A percentile compares a stretch with the other conserved stretches of the same genome.
These are phyloP conservation scores for Ajuga reptans DNA, from an alignment of 305 asterid species.

Conservation along the genomic window DNA sequence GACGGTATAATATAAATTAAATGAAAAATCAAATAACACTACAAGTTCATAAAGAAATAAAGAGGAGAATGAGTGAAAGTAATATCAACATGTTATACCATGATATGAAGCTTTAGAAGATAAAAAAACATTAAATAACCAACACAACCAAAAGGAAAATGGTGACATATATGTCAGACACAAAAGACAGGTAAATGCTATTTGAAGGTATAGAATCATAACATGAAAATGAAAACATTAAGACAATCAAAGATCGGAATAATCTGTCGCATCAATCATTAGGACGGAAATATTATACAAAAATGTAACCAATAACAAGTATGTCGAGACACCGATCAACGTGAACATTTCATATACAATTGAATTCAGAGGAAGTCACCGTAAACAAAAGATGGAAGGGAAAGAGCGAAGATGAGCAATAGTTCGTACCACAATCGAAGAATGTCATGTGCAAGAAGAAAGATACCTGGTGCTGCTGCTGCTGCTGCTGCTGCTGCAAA, in stretches of 20 bases:
- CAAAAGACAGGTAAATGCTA: background rate
- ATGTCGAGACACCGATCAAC: slow-evolving; percentile 10
- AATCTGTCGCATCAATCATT: slow-evolving; percentile 1
- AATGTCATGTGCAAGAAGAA: background rate
- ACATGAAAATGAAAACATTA: background rate
- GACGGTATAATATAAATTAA: too few species aligned
- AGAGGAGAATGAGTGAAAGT: too few species aligned
- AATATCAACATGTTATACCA: too few species aligned
- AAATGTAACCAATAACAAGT: slow-evolving; percentile 19
- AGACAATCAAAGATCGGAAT: background rate
- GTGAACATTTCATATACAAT: slow-evolving; percentile 35
- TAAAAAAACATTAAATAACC: too few species aligned
- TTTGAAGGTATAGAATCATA: background rate
- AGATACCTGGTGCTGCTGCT: slow-evolving; percentile 17
- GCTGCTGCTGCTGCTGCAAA: slow-evolving; percentile 7
- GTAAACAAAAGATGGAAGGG: slow-evolving; percentile 1
- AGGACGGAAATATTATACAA: slow-evolving; percentile 29
- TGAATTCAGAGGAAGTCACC: slow-evolving; percentile 16
- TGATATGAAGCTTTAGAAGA: too few species aligned
- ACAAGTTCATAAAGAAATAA: too few species aligned
- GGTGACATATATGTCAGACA: background rate
- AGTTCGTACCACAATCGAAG: slow-evolving; percentile 16
- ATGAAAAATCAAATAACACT: too few species aligned
- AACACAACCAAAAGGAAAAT: too few species aligned
- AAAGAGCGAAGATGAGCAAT: slow-evolving; percentile 15